These are phyloP conservation scores for Paecilomyces formosus DNA, from an alignment of 2,329 filamentous ascomycete genomes.

Conservation along the genomic window DNA sequence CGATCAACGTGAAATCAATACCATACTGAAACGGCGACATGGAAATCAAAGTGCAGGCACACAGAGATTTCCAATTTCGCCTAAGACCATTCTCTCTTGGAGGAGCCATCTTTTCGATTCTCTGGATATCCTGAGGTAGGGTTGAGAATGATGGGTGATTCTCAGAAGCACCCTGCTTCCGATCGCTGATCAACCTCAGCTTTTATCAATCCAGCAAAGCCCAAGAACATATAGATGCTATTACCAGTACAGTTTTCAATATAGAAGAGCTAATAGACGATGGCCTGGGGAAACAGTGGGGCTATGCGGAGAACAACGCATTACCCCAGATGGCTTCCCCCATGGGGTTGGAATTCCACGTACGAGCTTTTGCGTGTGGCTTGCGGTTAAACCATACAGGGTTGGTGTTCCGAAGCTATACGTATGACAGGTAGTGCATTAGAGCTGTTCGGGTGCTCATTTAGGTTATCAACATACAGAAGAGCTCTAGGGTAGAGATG, in stretches of 20 bases:
- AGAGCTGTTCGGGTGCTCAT: too few species aligned
- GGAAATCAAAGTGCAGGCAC: conserved; percentile 20
- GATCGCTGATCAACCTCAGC: neutral
- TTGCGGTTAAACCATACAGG: neutral
- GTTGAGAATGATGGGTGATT: neutral
- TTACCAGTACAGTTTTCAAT: neutral
- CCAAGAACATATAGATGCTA: neutral
- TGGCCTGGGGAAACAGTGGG: neutral
- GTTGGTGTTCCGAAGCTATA: neutral
- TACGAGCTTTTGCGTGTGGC: neutral
- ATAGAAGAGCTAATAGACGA: neutral
- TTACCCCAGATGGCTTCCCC: neutral
- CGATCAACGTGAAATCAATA: conserved; percentile 22
- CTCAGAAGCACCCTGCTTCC: neutral
- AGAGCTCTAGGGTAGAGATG: too few species aligned
- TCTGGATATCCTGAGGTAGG: neutral
- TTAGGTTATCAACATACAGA: too few species aligned
- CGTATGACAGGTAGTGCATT: too few species aligned
- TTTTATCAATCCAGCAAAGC: neutral
- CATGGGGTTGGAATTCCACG: neutral
- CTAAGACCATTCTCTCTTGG: conserved; percentile 8
- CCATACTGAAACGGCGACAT: conserved; percentile 26
- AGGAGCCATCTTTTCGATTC: neutral
- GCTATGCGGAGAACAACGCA: neutral
- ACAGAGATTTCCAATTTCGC: conserved; percentile 14